Percentiles rank a stretch among this genome's conserved stretches.
Evolutionary conservation across 371 early-diverging fungal genomes (phyloP).

Genomic region (Syncephalastrum sp.): DNA sequence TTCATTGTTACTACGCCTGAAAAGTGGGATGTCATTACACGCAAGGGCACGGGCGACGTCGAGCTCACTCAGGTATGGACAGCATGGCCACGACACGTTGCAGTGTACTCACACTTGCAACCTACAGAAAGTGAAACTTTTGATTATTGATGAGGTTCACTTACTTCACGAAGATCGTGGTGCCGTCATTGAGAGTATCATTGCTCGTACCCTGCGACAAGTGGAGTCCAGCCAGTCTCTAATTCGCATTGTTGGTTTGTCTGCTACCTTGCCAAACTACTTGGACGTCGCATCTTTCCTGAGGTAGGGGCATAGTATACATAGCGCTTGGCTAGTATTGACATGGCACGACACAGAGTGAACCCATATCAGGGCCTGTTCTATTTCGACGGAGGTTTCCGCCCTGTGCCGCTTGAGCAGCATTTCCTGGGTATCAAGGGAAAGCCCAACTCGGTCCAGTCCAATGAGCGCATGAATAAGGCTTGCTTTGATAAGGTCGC

Average conservation of each 20-base stretch:
- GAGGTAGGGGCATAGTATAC: conserved; percentile 28
- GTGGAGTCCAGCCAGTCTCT: conserved; percentile 89
- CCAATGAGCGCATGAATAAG: conserved; percentile 73
- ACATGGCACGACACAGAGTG: conserved; percentile 51
- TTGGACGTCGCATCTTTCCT: conserved; percentile 96
- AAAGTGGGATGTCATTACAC: conserved; percentile 99
- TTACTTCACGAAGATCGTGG: conserved; percentile 98
- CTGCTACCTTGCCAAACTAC: conserved; percentile 99
- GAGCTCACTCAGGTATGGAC: conserved; percentile 77
- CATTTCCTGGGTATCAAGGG: conserved; percentile 94
- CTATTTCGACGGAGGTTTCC: conserved; percentile 93
- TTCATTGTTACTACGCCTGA: conserved; percentile 99
- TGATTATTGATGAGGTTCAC: conserved; percentile 99
- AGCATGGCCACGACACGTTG: not conserved
- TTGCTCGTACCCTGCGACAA: conserved; percentile 94
- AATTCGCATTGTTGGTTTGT: conserved; percentile 98
- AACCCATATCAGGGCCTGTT: conserved; percentile 92
- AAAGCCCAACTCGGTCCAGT: conserved; percentile 69
- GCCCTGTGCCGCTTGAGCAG: conserved; percentile 96
- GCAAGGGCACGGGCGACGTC: conserved; percentile 91
- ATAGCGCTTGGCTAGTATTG: not conserved
- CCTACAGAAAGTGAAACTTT: conserved; percentile 69
- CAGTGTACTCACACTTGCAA: not conserved
- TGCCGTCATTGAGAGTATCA: conserved; percentile 96
- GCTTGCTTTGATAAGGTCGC: conserved; percentile 87